Evolutionary conservation across 805 yeast genomes (phyloP), one percentile per base, ranked within the genome.

Genomic region (Kazachstania psychrophila): DNA sequence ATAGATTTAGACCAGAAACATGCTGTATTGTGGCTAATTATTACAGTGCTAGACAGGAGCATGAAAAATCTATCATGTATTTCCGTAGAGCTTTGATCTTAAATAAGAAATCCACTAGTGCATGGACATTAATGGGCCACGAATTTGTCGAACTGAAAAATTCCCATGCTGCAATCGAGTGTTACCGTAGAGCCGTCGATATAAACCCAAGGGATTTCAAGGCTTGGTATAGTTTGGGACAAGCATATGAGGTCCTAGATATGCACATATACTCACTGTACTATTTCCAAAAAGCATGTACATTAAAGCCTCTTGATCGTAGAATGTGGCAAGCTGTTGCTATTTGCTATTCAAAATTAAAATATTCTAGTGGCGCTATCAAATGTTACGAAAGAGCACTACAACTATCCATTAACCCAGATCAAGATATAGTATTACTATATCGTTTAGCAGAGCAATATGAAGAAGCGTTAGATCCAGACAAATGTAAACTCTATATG

Each of bases 81-180:
- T 92, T 88, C 54, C 80, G 86, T 48, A 70, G 97, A 38, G 98
- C 98, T 0, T 64, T 92, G 26, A 74, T 84, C 0, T 66, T 92
- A 41, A 83, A 87, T 54, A 75, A 81, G 42, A 75, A 75, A 47
- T 85, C 94, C 48, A 65, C 87, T 14, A 75, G 86, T 44, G 96
- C 97, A 0, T 92, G 97, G 97, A 92, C 97, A 0, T 66, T 92
- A 40, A 87, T 92, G 96, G 99, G 99, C 9, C 99, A 92, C 60
- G 99, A 92, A 62, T 92, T 85, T 63, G 94, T 92, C 12, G 99
- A 92, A 57, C 69, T 92, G 49, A 88, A 89, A 53, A 92, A 92
- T 61, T 81, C 95, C 1, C 95, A 92, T 59, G 97, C 97, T 1
- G 98, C 98, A 1, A 92, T 92, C 37, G 96, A 89, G 64, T 78